phyloP scores from a whole-genome alignment of 1,139 yeast genomes.

The Meyerozyma smithsonii region DNA sequence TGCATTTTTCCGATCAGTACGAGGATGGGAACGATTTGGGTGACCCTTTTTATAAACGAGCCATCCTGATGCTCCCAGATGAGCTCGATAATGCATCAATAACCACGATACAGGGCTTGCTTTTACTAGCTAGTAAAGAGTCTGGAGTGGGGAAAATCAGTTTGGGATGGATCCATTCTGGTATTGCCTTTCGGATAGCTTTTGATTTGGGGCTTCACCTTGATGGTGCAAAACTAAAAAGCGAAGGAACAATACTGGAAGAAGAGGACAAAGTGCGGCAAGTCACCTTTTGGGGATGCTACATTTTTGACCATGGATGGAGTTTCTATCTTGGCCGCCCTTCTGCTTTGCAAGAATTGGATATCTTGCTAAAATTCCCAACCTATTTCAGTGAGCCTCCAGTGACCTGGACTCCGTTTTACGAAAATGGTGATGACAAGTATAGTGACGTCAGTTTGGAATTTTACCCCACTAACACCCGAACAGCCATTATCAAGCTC shows the following conservation, averaged over 20 bases:
- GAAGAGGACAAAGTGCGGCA: slow-evolving; percentile 8
- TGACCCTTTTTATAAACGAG: slow-evolving; percentile 7
- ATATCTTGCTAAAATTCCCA: slow-evolving; percentile 8
- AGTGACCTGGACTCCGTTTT: background rate
- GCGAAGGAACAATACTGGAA: slow-evolving; percentile 7
- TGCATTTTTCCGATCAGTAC: slow-evolving; percentile 7
- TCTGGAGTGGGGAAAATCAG: slow-evolving; percentile 9
- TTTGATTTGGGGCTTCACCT: slow-evolving; percentile 11
- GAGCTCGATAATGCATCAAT: slow-evolving; percentile 10
- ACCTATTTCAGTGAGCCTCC: slow-evolving; percentile 5
- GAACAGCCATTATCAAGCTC: slow-evolving; percentile 6
- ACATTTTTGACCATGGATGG: slow-evolving; percentile 12
- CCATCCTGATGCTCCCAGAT: slow-evolving; percentile 9
- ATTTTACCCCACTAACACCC: slow-evolving; percentile 8
- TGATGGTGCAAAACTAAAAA: slow-evolving; percentile 5
- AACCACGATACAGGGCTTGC: slow-evolving; percentile 11
- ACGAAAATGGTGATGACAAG: background rate
- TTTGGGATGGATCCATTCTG: slow-evolving; percentile 12
- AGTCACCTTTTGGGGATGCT: slow-evolving; percentile 13
- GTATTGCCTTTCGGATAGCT: slow-evolving; percentile 11
- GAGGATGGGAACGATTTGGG: slow-evolving; percentile 7
- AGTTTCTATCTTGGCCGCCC: slow-evolving; percentile 11
- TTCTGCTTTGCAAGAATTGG: slow-evolving; percentile 8
- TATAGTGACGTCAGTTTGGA: slow-evolving; percentile 3
- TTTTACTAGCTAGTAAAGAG: slow-evolving; percentile 10